Percentiles rank a stretch among this genome's conserved stretches.
These are phyloP conservation scores for Gremmenia infestans DNA, from an alignment of 2,329 filamentous ascomycete species.

Conservation along the genomic window DNA sequence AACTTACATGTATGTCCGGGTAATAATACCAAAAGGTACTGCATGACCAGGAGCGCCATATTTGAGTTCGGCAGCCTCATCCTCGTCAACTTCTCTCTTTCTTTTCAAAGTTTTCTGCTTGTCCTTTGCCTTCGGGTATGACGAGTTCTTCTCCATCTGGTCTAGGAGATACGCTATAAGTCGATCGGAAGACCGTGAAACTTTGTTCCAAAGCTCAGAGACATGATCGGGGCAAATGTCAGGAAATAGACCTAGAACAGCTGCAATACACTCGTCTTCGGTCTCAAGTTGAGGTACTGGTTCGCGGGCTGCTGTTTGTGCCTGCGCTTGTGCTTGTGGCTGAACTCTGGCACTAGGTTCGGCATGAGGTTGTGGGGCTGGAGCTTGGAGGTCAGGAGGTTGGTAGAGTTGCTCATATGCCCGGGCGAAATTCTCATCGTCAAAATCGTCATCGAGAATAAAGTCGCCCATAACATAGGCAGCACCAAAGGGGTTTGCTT, in stretches of 20 bases:
- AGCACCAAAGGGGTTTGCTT: neutral
- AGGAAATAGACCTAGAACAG: constrained; percentile 41
- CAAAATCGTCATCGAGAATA: constrained; percentile 7
- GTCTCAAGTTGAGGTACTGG: constrained; percentile 4
- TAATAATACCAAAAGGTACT: constrained; percentile 12
- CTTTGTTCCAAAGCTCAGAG: constrained; percentile 31
- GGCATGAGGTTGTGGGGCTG: neutral
- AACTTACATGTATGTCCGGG: constrained; percentile 18
- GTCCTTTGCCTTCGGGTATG: constrained; percentile 41
- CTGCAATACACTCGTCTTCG: constrained; percentile 27
- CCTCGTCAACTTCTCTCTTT: constrained; percentile 33
- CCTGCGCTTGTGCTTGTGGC: neutral
- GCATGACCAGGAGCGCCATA: constrained; percentile 28
- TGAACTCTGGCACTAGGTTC: neutral
- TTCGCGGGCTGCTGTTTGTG: neutral
- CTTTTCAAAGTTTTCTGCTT: constrained; percentile 31
- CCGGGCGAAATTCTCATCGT: constrained; percentile 7
- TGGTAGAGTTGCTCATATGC: neutral
- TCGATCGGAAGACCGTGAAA: constrained; percentile 21
- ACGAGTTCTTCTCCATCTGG: constrained; percentile 34
- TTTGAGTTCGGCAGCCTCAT: constrained; percentile 33
- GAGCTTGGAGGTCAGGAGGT: neutral
- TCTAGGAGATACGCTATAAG: constrained; percentile 37
- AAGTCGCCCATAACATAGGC: constrained; percentile 3
- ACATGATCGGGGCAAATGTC: constrained; percentile 41